Percentiles rank a stretch among this genome's conserved stretches.
Evolutionary conservation across 2,329 filamentous ascomycete genomes (phyloP).

Genomic region (Colletotrichum musicola): DNA sequence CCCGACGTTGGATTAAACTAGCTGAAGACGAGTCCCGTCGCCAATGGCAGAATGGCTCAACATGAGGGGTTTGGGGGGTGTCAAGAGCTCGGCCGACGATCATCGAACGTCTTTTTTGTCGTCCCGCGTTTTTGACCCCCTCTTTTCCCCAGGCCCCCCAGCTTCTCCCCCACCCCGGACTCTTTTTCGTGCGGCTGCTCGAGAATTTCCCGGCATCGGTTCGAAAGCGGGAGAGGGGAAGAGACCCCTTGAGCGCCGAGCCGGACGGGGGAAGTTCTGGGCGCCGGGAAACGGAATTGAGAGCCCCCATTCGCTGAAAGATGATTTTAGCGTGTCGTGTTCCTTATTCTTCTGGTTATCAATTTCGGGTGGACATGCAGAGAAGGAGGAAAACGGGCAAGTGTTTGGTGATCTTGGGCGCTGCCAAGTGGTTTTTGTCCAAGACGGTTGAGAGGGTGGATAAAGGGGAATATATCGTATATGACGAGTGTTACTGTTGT

Average conservation of each 20-base stretch:
- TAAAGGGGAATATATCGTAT: no score
- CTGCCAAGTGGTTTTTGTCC: no score
- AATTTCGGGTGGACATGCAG: no score
- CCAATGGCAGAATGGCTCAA: not conserved
- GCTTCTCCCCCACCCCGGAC: not conserved
- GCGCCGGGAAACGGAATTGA: no score
- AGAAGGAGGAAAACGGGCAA: no score
- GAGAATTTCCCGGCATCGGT: slow-evolving; percentile 31
- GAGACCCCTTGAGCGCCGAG: not conserved
- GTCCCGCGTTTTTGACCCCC: not conserved
- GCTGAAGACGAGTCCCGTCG: not conserved
- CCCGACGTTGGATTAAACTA: slow-evolving; percentile 16
- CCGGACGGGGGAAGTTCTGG: not conserved
- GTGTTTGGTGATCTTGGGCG: no score
- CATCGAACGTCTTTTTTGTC: slow-evolving; percentile 1
- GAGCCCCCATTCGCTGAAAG: no score
- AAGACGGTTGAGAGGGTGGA: no score
- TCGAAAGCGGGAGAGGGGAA: not conserved
- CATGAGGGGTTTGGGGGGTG: not conserved
- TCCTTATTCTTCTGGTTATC: no score
- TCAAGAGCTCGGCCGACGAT: slow-evolving; percentile 13
- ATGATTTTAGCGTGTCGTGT: no score
- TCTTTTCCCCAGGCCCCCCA: not conserved
- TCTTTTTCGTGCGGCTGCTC: slow-evolving; percentile 3
- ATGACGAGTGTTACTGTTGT: no score